Evolutionary conservation across 169 alveolate species (phyloP), one percentile per base, ranked within the genome.

Genomic region (Eimeria acervulina): DNA sequence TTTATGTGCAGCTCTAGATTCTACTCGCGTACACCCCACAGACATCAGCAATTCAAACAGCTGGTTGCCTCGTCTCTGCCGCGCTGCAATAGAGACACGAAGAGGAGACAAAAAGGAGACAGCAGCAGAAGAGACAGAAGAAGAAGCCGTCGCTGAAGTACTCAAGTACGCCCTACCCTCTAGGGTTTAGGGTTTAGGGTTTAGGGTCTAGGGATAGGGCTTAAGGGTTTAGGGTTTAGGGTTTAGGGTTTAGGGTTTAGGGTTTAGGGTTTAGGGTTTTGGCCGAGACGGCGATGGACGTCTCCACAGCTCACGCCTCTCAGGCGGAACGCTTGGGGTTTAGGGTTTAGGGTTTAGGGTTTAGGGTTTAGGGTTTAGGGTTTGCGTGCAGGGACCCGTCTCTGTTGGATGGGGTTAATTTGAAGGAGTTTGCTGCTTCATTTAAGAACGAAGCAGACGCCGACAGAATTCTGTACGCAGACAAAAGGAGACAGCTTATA

Each of bases 21-120:
- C 96, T 55, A 97, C 98, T 5, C 96, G 98, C 63, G 90, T 97
- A 21, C 98, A 97, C 83, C 98, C 98, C 42, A 33, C 94, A 17
- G 98, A 97, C 94, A 96, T 97, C 47, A 93, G 96, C 40, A 76
- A 85, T 23, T 13, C 17, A 13, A 55, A 55, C 15, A 19, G n/a
- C 74, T 94, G 96, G 31, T 97, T 97, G 2, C 96, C 96, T 72
- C 97, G 97, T 78, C 72, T 97, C 23, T 97, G 98, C 63, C 95
- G 95, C 23, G 98, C 97, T 52, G 96, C 97, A 0, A 88, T 97
- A 19, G 98, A 97, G 63, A 97, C 96, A 2, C 95, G 96, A 31
- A 89, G 95, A 59, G 96, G 90, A 26, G 94, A 95, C 33, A 95
- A 68, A 92, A 55, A 55, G 66, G 66, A 55, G 66, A 55, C 66